These are phyloP conservation scores for Hemileia vastatrix DNA, from an alignment of 1,284 basidiomycete genomes.

Conservation along the genomic window DNA sequence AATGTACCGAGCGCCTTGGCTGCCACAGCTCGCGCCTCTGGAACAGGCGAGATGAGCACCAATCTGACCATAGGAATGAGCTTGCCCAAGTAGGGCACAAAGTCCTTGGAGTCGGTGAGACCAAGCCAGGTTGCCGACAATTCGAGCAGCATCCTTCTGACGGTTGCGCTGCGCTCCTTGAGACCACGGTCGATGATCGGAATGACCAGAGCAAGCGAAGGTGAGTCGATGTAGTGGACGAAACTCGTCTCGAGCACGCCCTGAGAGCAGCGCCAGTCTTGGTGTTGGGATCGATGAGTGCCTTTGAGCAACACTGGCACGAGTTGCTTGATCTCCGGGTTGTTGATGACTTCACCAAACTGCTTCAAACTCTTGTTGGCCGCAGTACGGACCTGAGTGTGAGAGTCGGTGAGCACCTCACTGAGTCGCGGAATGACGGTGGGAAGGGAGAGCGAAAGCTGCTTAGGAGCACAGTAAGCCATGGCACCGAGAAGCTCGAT, in stretches of 20 bases:
- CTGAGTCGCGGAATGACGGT: slow-evolving; percentile 93
- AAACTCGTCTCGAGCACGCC: slow-evolving; percentile 85
- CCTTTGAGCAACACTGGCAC: slow-evolving; percentile 88
- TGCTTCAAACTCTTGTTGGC: slow-evolving; percentile 94
- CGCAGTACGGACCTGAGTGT: slow-evolving; percentile 83
- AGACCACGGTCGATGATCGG: slow-evolving; percentile 92
- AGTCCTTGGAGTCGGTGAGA: slow-evolving; percentile 88
- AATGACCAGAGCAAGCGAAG: slow-evolving; percentile 88
- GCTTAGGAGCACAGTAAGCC: slow-evolving; percentile 94
- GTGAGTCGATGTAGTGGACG: slow-evolving; percentile 96
- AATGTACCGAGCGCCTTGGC: slow-evolving; percentile 95
- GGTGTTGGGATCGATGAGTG: slow-evolving; percentile 78
- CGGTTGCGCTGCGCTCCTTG: slow-evolving; percentile 82
- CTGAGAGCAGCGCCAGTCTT: slow-evolving; percentile 78
- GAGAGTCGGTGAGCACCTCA: slow-evolving; percentile 89
- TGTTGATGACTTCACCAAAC: slow-evolving; percentile 91
- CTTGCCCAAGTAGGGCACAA: slow-evolving; percentile 78
- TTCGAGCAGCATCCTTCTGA: slow-evolving; percentile 93
- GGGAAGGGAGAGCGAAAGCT: slow-evolving; percentile 86
- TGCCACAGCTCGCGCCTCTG: slow-evolving; percentile 91
- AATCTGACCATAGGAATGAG: slow-evolving; percentile 82
- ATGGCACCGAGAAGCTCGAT: slow-evolving; percentile 95
- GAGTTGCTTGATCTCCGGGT: slow-evolving; percentile 74
- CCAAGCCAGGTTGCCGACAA: slow-evolving; percentile 82
- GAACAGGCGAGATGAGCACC: slow-evolving; percentile 80